A percentile compares a stretch with the other conserved stretches of the same genome.
phyloP scores from a whole-genome alignment of 164 flowering plant species.

The Santalum album region DNA sequence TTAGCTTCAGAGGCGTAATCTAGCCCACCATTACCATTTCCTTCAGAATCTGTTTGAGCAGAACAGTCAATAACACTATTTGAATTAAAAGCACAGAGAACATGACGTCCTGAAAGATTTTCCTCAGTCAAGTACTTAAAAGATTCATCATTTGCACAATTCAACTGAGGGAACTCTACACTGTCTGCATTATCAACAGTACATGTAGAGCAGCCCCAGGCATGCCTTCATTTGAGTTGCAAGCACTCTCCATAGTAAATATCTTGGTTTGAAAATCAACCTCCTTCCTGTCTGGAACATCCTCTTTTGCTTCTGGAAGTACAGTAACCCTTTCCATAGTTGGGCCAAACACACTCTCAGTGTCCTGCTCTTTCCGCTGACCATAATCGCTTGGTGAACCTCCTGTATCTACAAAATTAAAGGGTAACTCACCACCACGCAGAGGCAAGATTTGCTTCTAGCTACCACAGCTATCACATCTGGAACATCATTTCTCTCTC shows the following conservation, averaged over 20 bases:
- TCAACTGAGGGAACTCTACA: constrained; percentile 13
- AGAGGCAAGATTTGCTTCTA: neutral
- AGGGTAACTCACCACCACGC: constrained; percentile 5
- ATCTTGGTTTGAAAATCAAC: constrained; percentile 3
- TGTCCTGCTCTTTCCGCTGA: constrained; percentile 6
- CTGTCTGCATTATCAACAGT: constrained; percentile 14
- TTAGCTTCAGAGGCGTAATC: constrained; percentile 15
- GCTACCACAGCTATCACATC: neutral
- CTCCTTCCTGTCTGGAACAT: constrained; percentile 5
- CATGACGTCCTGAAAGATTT: constrained; percentile 14
- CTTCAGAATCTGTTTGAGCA: constrained; percentile 14
- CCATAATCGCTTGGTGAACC: constrained; percentile 5
- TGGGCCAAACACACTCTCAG: constrained; percentile 1
- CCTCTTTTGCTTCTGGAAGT: constrained; percentile 12
- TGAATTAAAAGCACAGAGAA: constrained; percentile 15
- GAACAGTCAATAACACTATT: constrained; percentile 12
- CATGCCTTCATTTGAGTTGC: constrained; percentile 11
- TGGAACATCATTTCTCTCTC: neutral
- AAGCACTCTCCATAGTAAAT: constrained; percentile 11
- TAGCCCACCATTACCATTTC: constrained; percentile 9
- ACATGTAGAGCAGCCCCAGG: neutral
- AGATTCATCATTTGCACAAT: constrained; percentile 6
- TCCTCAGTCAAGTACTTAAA: constrained; percentile 9
- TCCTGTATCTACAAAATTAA: constrained; percentile 1
- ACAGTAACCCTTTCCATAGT: neutral